Base-by-base conservation (phyloP, 2,329 filamentous ascomycete species). In the Apiospora arundinis region DNA sequence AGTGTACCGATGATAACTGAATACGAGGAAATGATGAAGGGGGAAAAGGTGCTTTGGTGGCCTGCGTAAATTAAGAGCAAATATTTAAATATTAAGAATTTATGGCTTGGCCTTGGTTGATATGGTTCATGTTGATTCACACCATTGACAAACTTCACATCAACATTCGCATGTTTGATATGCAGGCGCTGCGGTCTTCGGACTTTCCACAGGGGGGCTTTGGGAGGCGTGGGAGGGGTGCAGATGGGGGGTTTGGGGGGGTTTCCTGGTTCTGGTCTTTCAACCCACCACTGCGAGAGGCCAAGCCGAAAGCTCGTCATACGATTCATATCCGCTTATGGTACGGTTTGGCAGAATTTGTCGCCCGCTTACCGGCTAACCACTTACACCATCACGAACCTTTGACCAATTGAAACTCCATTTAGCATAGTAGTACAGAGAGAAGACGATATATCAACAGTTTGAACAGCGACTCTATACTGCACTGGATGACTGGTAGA, bases 231-330 rank as follows among this genome's bases (percentile, higher is more conserved):
- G 52, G 52, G 52, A 60, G 52, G 52, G 52, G 52, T 60, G 52
- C 25, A 40, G 56, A 63, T 37, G 56, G 56, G n/a, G n/a, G n/a
- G n/a, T n/a, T n/a, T n/a, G n/a, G n/a, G n/a, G n/a, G 56, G 56
- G 56, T 63, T 63, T n/a, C 56, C 56, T 40, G 32, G 52, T 63
- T 40, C 16, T 63, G 32, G 56, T 63, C 56, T 9, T 32, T 11
- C 56, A 63, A n/a, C 56, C 56, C 56, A 63, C 56, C 56, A 40
- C 56, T n/a, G 56, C 56, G 16, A 63, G 18, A 63, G 56, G 56
- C 18, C n/a, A 63, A 40, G 32, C 56, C 56, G 56, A 63, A 40
- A 40, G 56, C 56, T 63, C 56, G 32, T 63, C 56, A 63, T 63
- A 63, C 56, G 56, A 63, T 63, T 40, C 18, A n/a, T 60, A 60